phyloP scores from a whole-genome alignment of 805 yeast species.

The Teunomyces kruisii region DNA sequence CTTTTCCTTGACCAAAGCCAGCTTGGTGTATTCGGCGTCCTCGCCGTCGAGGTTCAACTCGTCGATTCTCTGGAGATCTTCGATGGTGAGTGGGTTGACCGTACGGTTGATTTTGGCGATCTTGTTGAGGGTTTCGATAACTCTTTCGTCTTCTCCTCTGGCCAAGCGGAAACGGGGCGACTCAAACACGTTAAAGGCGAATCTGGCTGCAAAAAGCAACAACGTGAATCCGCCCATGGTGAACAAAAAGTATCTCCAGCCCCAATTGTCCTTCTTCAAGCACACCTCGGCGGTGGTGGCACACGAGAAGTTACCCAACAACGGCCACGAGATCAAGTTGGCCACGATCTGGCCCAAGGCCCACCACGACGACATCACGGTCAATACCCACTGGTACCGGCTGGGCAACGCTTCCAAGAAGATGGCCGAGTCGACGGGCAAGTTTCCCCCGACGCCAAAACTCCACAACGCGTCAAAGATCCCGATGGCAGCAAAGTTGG shows the following conservation, averaged over 20 bases:
- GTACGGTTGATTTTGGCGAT: constrained; percentile 49
- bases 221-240: constrained; percentile 51
- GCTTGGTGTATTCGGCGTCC: constrained; percentile 13
- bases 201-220: constrained; percentile 30
- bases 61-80: constrained; percentile 47
- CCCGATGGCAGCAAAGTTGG: constrained; percentile 22
- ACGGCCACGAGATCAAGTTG: constrained; percentile 55
- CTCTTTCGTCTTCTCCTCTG: constrained; percentile 51
- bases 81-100: constrained; percentile 42
- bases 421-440: constrained; percentile 26
- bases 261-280: constrained; percentile 47
- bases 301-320: constrained; percentile 51
- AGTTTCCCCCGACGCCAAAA: constrained; percentile 27
- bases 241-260: constrained; percentile 59
- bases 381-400: constrained; percentile 23
- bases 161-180: constrained; percentile 57
- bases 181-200: constrained; percentile 46
- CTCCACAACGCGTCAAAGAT: constrained; percentile 24
- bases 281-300: constrained; percentile 33
- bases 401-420: constrained; percentile 25
- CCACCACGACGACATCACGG: constrained; percentile 42
- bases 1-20: constrained; percentile 25
- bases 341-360: constrained; percentile 61
- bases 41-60: constrained; percentile 20
- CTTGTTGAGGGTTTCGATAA: constrained; percentile 41